These are phyloP conservation scores for Auxenochlorella pyrenoidosa DNA, from an alignment of 139 green algal genomes.

Conservation along the genomic window DNA sequence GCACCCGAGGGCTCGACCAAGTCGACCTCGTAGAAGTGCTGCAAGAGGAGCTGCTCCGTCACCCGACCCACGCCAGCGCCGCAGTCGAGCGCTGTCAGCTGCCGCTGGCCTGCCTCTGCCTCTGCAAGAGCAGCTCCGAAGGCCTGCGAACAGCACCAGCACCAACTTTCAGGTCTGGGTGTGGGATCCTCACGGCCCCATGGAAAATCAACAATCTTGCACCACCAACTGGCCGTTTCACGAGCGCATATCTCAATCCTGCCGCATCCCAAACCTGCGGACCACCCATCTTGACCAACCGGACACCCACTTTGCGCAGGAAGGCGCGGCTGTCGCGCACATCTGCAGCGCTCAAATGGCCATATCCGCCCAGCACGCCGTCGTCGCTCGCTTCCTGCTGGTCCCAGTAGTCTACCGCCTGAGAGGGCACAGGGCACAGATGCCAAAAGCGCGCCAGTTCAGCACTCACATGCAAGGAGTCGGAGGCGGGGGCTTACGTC, in stretches of 20 bases:
- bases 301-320: conserved; percentile 62
- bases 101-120: conserved; percentile 51
- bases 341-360: conserved; percentile 79
- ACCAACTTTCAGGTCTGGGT: too few relatives aligned
- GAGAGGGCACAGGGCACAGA: not conserved
- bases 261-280: too few relatives aligned
- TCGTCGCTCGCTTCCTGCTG: conserved; percentile 68
- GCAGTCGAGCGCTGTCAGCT: conserved; percentile 80
- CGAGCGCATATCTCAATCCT: too few relatives aligned
- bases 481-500: not conserved
- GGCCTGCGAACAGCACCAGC: conserved; percentile 35
- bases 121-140: conserved; percentile 60
- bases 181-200: too few relatives aligned
- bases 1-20: conserved; percentile 81
- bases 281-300: too few relatives aligned
- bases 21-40: conserved; percentile 90
- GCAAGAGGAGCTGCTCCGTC: conserved; percentile 85
- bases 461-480: not conserved
- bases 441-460: too few relatives aligned
- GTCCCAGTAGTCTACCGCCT: conserved; percentile 78
- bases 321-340: conserved; percentile 79
- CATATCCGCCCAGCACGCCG: conserved; percentile 89
- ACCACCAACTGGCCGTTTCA: not conserved
- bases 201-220: not conserved
- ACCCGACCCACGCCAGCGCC: conserved; percentile 95